These are phyloP conservation scores for Cucurbita ficifolia DNA, from an alignment of 306 rosid genomes.

Conservation along the genomic window DNA sequence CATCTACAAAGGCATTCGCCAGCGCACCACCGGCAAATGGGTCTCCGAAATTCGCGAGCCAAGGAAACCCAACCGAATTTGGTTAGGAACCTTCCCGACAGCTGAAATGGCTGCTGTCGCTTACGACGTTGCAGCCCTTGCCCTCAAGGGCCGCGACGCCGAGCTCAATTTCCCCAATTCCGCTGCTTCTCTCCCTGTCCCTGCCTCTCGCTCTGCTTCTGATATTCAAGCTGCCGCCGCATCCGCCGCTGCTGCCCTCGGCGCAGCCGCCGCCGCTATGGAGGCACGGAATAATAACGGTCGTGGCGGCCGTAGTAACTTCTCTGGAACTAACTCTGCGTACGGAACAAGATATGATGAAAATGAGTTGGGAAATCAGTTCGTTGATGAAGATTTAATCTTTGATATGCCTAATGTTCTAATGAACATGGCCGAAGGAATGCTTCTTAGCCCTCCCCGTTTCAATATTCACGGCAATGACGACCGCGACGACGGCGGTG, in stretches of 20 bases:
- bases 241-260: constrained; percentile 63
- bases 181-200: constrained; percentile 61
- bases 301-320: no score
- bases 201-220: constrained; percentile 53
- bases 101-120: constrained; percentile 96
- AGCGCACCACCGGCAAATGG: constrained; percentile 44
- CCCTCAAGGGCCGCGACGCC: constrained; percentile 62
- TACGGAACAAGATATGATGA: constrained; percentile 3
- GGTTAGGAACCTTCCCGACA: constrained; percentile 80
- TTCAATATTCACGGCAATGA: constrained; percentile 17
- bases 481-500: constrained; percentile 8
- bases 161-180: constrained; percentile 79
- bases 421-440: constrained; percentile 75
- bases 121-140: constrained; percentile 83
- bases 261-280: constrained; percentile 36
- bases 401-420: constrained; percentile 83
- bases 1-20: constrained; percentile 31
- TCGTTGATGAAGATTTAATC: constrained; percentile 74
- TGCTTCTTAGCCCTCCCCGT: constrained; percentile 92
- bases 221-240: constrained; percentile 77
- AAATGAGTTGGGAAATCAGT: background rate
- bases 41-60: constrained; percentile 50
- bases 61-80: constrained; percentile 33
- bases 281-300: constrained; percentile 12
- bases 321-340: background rate